phyloP scores from a whole-genome alignment of 2,329 filamentous ascomycete species.

The Colletotrichum tabaci region DNA sequence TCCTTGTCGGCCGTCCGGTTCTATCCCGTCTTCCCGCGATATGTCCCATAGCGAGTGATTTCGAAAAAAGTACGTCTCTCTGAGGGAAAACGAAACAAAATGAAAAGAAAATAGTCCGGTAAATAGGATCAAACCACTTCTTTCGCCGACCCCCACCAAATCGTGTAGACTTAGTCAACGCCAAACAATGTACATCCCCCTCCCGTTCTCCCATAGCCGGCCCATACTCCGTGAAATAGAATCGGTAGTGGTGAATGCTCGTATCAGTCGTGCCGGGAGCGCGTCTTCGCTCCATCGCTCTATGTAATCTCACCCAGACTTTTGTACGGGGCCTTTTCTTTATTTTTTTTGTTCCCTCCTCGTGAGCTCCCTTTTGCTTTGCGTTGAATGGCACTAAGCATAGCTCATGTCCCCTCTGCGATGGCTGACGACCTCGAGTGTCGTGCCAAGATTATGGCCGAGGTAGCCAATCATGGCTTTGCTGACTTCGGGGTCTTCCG shows the following conservation, averaged over 20 bases:
- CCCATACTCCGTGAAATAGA: not conserved
- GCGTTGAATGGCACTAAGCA: slow-evolving; percentile 39
- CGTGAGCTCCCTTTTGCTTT: not conserved
- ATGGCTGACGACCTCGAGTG: slow-evolving; percentile 58
- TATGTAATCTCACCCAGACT: not conserved
- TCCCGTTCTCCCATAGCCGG: not conserved
- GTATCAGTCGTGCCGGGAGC: slow-evolving; percentile 34
- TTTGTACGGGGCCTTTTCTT: not conserved
- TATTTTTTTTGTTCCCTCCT: not conserved
- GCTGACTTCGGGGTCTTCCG: slow-evolving; percentile 59
- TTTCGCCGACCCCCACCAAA: slow-evolving; percentile 2
- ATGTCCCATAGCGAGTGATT: slow-evolving; percentile 1
- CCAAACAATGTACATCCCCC: not conserved
- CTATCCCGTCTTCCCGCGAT: not conserved
- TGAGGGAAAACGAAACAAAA: not conserved
- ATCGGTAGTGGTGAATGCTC: slow-evolving; percentile 29
- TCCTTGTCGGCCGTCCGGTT: not conserved
- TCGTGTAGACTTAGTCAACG: not conserved
- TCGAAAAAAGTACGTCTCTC: slow-evolving; percentile 7
- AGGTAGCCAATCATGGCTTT: slow-evolving; percentile 63
- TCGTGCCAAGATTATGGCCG: slow-evolving; percentile 59
- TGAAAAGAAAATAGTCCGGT: not conserved
- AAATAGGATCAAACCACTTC: not conserved
- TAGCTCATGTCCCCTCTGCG: slow-evolving; percentile 53
- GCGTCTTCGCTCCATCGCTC: not conserved